Conservation (phyloP, 1,284 basidiomycete species). For the Ceratobasidium sp. region DNA sequence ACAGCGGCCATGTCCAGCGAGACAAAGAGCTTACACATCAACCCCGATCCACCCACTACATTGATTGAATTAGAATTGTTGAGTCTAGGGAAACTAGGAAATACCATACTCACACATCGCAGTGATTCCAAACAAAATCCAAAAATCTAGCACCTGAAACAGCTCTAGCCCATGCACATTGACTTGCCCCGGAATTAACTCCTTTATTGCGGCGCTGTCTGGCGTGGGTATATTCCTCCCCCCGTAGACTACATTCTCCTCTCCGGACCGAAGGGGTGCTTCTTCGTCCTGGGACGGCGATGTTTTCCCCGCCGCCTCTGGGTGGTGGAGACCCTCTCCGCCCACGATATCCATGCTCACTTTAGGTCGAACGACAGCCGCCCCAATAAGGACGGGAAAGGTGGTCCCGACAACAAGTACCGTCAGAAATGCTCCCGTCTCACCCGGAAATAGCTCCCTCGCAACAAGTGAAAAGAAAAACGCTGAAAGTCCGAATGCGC, state of each 20-base stretch:
- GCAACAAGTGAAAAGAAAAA: slow-evolving; percentile 82
- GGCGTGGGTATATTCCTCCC: slow-evolving; percentile 29
- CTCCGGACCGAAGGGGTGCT: slow-evolving; percentile 20
- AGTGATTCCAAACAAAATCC: slow-evolving; percentile 79
- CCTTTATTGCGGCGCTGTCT: background rate
- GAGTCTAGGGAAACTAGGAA: background rate
- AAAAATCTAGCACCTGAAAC: slow-evolving; percentile 72
- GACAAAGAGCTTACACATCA: slow-evolving; percentile 77
- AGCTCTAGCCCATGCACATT: slow-evolving; percentile 67
- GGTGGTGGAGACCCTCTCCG: background rate
- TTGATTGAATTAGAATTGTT: slow-evolving; percentile 24
- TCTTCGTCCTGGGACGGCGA: slow-evolving; percentile 1
- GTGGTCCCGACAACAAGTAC: slow-evolving; percentile 78
- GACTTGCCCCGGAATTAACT: background rate
- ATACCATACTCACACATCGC: slow-evolving; percentile 67
- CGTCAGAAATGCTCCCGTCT: slow-evolving; percentile 77
- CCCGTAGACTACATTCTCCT: slow-evolving; percentile 26
- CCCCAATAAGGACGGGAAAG: slow-evolving; percentile 75
- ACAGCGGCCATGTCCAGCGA: background rate
- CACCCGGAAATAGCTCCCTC: slow-evolving; percentile 74
- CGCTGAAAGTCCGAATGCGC: slow-evolving; percentile 87
- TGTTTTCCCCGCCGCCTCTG: background rate
- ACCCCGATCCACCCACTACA: slow-evolving; percentile 85
- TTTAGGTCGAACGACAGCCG: slow-evolving; percentile 68
- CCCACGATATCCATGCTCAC: slow-evolving; percentile 6